Evolutionary conservation across 164 flowering plant genomes (phyloP).

Genomic region (Aristolochia contorta): DNA sequence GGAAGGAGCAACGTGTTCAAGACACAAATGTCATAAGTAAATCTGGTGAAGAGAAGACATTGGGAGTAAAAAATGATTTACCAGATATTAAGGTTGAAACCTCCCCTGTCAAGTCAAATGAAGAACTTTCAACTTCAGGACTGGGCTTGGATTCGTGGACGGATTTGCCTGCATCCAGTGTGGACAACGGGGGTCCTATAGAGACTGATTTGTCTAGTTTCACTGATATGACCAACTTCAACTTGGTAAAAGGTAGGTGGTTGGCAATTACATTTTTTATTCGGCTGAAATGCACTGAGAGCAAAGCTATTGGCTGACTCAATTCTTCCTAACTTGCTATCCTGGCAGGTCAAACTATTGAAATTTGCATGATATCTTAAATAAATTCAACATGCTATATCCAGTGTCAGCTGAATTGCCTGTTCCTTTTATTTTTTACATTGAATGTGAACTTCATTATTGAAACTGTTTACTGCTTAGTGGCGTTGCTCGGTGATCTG

Average conservation of each 20-base stretch:
- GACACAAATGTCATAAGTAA: conserved; percentile 13
- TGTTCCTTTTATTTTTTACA: too few relatives aligned
- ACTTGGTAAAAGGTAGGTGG: conserved; percentile 15
- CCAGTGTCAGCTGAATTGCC: too few relatives aligned
- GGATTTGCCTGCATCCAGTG: conserved; percentile 11
- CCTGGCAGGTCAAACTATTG: too few relatives aligned
- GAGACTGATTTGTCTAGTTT: conserved; percentile 23
- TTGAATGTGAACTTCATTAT: too few relatives aligned
- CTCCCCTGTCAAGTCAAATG: conserved; percentile 9
- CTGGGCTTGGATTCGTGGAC: conserved; percentile 44
- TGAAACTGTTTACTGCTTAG: too few relatives aligned
- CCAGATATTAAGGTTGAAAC: conserved; percentile 9
- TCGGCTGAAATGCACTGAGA: too few relatives aligned
- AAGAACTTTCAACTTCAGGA: conserved; percentile 25
- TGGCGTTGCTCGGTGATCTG: too few relatives aligned
- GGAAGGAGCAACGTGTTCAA: conserved; percentile 37
- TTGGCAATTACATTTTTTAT: conserved; percentile 1
- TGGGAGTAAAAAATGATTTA: conserved; percentile 16
- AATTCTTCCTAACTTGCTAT: too few relatives aligned
- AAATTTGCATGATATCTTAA: too few relatives aligned
- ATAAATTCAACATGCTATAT: too few relatives aligned
- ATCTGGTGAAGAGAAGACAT: conserved; percentile 9
- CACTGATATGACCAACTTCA: conserved; percentile 19
- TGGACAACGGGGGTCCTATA: conserved; percentile 20
- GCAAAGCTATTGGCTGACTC: too few relatives aligned